Conservation (phyloP, 208 protist species). For the Crithidia expoeki region DNA sequence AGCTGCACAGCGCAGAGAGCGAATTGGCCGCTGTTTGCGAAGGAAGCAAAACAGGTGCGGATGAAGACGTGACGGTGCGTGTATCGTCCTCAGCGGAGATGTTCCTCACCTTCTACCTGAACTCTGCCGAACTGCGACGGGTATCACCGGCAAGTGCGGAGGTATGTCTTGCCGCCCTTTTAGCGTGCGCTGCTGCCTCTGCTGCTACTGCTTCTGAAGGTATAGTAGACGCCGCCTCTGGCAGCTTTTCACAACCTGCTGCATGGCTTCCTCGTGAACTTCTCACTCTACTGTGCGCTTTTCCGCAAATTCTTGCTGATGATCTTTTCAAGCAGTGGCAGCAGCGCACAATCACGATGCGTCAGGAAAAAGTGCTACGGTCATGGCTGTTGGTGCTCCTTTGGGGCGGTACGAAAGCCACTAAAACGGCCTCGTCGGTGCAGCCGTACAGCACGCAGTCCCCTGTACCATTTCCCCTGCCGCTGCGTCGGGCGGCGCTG, state of each 20-base stretch:
- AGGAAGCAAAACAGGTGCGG: neutral
- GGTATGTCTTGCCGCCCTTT: conserved; percentile 28
- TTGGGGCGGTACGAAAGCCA: conserved; percentile 7
- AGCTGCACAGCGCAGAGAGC: conserved; percentile 7
- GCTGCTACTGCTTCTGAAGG: neutral
- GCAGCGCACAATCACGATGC: conserved; percentile 2
- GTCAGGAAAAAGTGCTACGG: conserved; percentile 17
- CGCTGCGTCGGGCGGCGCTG: conserved; percentile 16
- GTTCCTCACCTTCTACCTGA: conserved; percentile 30
- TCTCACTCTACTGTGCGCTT: conserved; percentile 26
- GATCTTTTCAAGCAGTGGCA: conserved; percentile 25
- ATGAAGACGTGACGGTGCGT: neutral
- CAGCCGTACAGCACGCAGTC: neutral
- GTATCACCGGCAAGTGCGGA: conserved; percentile 17
- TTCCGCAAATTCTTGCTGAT: conserved; percentile 20
- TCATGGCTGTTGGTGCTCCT: conserved; percentile 15
- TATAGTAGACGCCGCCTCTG: neutral
- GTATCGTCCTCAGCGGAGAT: conserved; percentile 4
- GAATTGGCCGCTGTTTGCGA: neutral
- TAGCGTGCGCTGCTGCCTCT: conserved; percentile 24
- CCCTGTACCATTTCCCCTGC: neutral
- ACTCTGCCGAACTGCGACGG: conserved; percentile 21
- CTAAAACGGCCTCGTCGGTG: neutral
- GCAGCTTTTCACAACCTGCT: too few relatives aligned
- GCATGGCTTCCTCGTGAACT: conserved; percentile 3